phyloP scores from a whole-genome alignment of 2,329 filamentous ascomycete species.

The Aspergillus pseudoviridinutans region DNA sequence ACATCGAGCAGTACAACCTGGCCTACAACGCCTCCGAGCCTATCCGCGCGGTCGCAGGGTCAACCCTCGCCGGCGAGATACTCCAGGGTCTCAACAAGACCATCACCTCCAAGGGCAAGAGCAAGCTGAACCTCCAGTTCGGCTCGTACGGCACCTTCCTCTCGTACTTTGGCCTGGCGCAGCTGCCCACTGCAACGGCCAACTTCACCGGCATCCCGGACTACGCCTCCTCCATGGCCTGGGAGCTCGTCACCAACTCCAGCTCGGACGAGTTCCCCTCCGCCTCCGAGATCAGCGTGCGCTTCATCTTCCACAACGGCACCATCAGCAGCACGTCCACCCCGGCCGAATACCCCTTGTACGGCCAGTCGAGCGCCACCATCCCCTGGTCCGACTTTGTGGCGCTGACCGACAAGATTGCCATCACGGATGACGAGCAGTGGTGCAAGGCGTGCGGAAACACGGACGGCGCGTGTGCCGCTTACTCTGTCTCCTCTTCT shows the following conservation, averaged over 20 bases:
- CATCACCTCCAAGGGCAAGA: conserved; percentile 33
- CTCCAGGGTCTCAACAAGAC: conserved; percentile 44
- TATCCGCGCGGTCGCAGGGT: conserved; percentile 52
- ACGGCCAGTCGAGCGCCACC: conserved; percentile 52
- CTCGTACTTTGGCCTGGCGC: conserved; percentile 58
- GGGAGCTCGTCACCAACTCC: conserved; percentile 64
- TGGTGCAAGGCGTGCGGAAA: conserved; percentile 79
- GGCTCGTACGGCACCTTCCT: conserved; percentile 60
- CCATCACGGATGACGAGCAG: conserved; percentile 58
- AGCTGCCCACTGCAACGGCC: conserved; percentile 46
- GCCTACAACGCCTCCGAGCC: conserved; percentile 65
- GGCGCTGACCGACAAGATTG: conserved; percentile 59
- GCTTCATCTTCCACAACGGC: conserved; percentile 62
- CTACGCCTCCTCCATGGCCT: conserved; percentile 77
- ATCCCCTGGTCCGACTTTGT: conserved; percentile 69
- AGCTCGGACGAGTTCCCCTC: conserved; percentile 40
- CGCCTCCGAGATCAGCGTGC: conserved; percentile 51
- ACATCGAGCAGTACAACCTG: conserved; percentile 75
- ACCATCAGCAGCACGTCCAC: conserved; percentile 45
- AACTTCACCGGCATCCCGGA: conserved; percentile 76
- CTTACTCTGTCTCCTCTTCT: conserved; percentile 31
- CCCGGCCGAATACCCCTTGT: conserved; percentile 56
- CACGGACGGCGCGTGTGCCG: conserved; percentile 62
- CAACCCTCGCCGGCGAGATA: conserved; percentile 63
- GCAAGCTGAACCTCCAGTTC: conserved; percentile 52